Conservation (phyloP, 2,329 filamentous ascomycete genomes). For the Ploettnerulaceae sp. region DNA sequence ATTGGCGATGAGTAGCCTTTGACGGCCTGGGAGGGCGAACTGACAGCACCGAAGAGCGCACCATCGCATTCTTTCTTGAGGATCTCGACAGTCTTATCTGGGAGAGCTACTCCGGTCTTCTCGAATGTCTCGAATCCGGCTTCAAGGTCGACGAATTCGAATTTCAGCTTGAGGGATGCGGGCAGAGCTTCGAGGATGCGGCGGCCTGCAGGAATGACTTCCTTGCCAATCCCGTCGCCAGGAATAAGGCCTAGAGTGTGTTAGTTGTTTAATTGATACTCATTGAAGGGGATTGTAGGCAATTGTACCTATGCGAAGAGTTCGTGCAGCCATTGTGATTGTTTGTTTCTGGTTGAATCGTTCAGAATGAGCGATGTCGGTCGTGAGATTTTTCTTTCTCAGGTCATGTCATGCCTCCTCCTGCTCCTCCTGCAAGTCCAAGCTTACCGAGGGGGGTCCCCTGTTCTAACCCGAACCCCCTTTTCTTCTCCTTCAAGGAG, state of each 20-base stretch:
- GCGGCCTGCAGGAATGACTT: slow-evolving; percentile 93
- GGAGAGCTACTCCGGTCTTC: slow-evolving; percentile 79
- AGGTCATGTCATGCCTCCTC: no score
- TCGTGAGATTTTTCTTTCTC: slow-evolving; percentile 4
- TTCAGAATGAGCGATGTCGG: slow-evolving; percentile 11
- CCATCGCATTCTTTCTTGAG: slow-evolving; percentile 90
- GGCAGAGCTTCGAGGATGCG: slow-evolving; percentile 90
- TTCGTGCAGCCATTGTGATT: slow-evolving; percentile 54
- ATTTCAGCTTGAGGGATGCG: slow-evolving; percentile 83
- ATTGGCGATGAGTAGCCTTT: slow-evolving; percentile 88
- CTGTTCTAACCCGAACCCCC: slow-evolving; percentile 2
- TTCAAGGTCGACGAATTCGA: slow-evolving; percentile 88
- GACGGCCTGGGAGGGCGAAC: slow-evolving; percentile 82
- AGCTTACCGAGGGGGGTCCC: neutral
- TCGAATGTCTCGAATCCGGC: slow-evolving; percentile 94
- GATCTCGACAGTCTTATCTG: slow-evolving; percentile 84
- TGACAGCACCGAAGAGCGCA: slow-evolving; percentile 92
- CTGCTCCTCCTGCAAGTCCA: neutral
- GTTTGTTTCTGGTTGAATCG: slow-evolving; percentile 6
- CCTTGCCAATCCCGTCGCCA: slow-evolving; percentile 95
- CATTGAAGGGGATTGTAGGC: slow-evolving; percentile 8
- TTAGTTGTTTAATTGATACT: slow-evolving; percentile 1
- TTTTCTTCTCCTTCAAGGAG: slow-evolving; percentile 1
- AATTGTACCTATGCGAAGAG: slow-evolving; percentile 59
- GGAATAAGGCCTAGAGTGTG: slow-evolving; percentile 74